Evolutionary conservation across 2,329 filamentous ascomycete genomes (phyloP).

Genomic region (Fusarium chlamydosporum): DNA sequence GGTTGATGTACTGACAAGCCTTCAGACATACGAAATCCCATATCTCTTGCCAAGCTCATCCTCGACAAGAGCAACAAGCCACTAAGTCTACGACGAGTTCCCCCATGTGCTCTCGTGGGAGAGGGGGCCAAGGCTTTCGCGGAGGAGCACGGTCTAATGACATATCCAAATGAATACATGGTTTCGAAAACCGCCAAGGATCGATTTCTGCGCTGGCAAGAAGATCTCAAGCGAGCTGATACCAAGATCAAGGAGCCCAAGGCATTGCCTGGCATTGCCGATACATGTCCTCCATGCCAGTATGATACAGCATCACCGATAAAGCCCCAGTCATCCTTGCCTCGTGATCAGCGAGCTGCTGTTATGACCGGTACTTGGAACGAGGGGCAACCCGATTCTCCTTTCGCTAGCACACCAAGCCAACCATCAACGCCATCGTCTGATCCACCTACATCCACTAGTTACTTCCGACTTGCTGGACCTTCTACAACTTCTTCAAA

Average conservation of each 20-base stretch:
- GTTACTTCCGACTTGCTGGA: slow-evolving; percentile 41
- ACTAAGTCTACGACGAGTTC: slow-evolving; percentile 87
- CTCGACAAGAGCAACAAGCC: slow-evolving; percentile 82
- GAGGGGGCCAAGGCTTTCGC: slow-evolving; percentile 91
- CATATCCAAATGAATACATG: slow-evolving; percentile 81
- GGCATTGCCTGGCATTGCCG: slow-evolving; percentile 22
- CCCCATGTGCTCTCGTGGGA: slow-evolving; percentile 91
- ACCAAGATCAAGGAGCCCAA: slow-evolving; percentile 56
- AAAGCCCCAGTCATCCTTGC: slow-evolving; percentile 47
- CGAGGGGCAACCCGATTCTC: slow-evolving; percentile 73
- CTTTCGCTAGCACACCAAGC: slow-evolving; percentile 54
- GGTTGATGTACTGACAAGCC: slow-evolving; percentile 10
- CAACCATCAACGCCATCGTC: slow-evolving; percentile 37
- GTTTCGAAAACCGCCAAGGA: slow-evolving; percentile 85
- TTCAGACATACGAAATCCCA: slow-evolving; percentile 90
- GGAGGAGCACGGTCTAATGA: slow-evolving; percentile 78
- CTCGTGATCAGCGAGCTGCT: slow-evolving; percentile 67
- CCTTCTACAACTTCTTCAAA: slow-evolving; percentile 26
- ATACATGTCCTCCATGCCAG: slow-evolving; percentile 50
- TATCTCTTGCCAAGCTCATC: slow-evolving; percentile 86
- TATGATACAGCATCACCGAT: slow-evolving; percentile 53
- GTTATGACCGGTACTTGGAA: slow-evolving; percentile 72
- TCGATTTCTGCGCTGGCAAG: slow-evolving; percentile 83
- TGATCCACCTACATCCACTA: slow-evolving; percentile 34
- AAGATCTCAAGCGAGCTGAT: slow-evolving; percentile 77